Conservation (phyloP, 2,329 filamentous ascomycete species). For the Periconia digitata region DNA sequence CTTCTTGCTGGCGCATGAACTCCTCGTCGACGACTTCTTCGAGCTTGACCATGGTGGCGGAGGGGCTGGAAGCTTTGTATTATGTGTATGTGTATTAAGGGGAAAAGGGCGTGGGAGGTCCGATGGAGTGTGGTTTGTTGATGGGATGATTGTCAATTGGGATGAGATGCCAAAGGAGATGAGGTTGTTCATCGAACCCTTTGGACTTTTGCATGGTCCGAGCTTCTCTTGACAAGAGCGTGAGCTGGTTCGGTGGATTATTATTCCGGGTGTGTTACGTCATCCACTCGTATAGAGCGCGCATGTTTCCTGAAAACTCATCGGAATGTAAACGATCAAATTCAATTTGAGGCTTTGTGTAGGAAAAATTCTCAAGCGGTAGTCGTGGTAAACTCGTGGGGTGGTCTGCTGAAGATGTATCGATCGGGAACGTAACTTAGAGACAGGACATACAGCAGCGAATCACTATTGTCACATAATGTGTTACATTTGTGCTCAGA, state of each 20-base stretch:
- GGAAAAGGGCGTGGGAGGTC: neutral
- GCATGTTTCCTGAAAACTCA: too few relatives aligned
- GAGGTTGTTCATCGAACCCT: neutral
- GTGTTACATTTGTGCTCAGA: too few relatives aligned
- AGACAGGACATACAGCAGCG: too few relatives aligned
- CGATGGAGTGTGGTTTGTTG: neutral
- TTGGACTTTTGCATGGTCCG: neutral
- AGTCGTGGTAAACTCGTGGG: neutral
- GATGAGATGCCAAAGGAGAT: neutral
- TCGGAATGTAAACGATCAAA: too few relatives aligned
- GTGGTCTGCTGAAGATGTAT: neutral
- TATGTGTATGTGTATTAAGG: neutral
- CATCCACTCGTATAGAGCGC: too few relatives aligned
- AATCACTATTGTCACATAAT: too few relatives aligned
- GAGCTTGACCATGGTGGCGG: conserved; percentile 82
- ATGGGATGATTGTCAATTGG: neutral
- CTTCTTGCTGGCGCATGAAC: conserved; percentile 72
- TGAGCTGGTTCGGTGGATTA: neutral
- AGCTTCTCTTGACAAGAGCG: neutral
- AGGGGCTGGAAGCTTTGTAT: neutral
- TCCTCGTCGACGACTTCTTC: conserved; percentile 97
- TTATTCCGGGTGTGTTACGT: neutral
- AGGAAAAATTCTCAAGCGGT: too few relatives aligned
- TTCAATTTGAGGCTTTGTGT: too few relatives aligned
- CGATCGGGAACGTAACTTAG: neutral